These are phyloP conservation scores for Aspergillaceae sp. DNA, from an alignment of 2,329 filamentous ascomycete species.

Conservation along the genomic window DNA sequence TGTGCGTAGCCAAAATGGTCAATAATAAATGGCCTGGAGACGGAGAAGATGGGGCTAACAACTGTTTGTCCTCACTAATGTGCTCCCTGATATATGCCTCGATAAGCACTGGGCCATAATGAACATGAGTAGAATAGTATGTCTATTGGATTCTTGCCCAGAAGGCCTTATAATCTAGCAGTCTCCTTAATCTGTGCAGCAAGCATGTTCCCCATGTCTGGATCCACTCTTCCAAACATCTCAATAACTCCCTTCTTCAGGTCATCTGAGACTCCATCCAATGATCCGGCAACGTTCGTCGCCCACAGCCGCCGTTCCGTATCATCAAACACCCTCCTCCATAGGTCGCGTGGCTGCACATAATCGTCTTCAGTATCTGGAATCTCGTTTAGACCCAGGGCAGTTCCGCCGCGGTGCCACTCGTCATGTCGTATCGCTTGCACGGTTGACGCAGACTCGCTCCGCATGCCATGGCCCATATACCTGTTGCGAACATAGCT, in stretches of 20 bases:
- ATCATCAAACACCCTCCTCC: constrained; percentile 21
- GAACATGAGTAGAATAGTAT: not conserved
- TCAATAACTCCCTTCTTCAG: constrained; percentile 10
- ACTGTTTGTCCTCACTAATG: no score
- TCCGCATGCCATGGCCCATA: constrained; percentile 10
- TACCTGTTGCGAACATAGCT: constrained; percentile 41
- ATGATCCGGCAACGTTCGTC: constrained; percentile 14
- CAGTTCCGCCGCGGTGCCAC: constrained; percentile 11
- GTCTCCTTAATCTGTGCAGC: not conserved
- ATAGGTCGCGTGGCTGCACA: constrained; percentile 22
- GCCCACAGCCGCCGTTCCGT: constrained; percentile 14
- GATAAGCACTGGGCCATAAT: no score
- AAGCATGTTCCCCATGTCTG: constrained; percentile 12
- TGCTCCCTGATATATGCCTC: no score
- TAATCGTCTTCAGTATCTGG: constrained; percentile 22
- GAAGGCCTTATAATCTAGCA: not conserved
- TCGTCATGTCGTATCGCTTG: constrained; percentile 16
- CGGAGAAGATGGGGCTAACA: no score
- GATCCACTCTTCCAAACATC: constrained; percentile 16
- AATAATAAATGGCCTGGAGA: no score
- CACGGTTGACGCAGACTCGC: constrained; percentile 4
- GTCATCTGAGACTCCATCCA: constrained; percentile 15
- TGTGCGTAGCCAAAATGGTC: no score
- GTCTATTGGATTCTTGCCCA: not conserved
- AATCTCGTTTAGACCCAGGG: constrained; percentile 17